Evolutionary conservation across 129 eudicot genomes (phyloP).

Genomic region (Lactuca sativa): DNA sequence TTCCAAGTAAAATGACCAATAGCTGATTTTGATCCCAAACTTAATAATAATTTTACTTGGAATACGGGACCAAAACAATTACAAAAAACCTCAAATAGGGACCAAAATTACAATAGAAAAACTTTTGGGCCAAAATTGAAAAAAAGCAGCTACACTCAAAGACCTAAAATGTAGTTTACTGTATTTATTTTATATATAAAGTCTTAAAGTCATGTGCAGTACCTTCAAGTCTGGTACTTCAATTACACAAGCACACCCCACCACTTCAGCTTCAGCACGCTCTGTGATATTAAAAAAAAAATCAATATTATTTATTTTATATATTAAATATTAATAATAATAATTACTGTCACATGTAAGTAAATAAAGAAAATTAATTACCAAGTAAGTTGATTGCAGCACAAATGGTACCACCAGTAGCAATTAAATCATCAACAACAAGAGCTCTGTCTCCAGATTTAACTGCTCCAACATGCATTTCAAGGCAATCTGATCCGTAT

Average conservation of each 20-base stretch:
- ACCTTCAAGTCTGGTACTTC: slow-evolving; percentile 75
- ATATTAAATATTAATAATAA: not conserved
- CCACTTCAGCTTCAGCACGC: slow-evolving; percentile 68
- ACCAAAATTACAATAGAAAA: not conserved
- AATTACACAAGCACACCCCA: slow-evolving; percentile 65
- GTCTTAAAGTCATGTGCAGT: not conserved
- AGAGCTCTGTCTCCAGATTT: slow-evolving; percentile 74
- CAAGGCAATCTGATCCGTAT: slow-evolving; percentile 87
- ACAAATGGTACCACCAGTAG: slow-evolving; percentile 92
- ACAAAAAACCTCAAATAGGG: too few relatives aligned
- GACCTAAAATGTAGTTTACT: too few relatives aligned
- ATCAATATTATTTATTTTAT: not conserved
- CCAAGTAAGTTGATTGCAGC: slow-evolving; percentile 81
- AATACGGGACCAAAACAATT: too few relatives aligned
- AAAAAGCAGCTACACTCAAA: not conserved
- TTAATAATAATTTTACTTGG: too few relatives aligned
- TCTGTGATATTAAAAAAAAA: slow-evolving; percentile 30
- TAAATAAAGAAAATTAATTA: slow-evolving; percentile 12
- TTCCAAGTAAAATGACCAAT: too few relatives aligned
- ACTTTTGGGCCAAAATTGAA: not conserved
- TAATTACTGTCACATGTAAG: slow-evolving; percentile 1
- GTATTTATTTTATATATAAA: not conserved
- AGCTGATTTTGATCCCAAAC: not conserved
- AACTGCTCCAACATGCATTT: slow-evolving; percentile 98
- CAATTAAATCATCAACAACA: slow-evolving; percentile 87